Evolutionary conservation across 1,284 basidiomycete genomes (phyloP), one percentile per base, ranked within the genome.

Genomic region (Ceratobasidium sp.): DNA sequence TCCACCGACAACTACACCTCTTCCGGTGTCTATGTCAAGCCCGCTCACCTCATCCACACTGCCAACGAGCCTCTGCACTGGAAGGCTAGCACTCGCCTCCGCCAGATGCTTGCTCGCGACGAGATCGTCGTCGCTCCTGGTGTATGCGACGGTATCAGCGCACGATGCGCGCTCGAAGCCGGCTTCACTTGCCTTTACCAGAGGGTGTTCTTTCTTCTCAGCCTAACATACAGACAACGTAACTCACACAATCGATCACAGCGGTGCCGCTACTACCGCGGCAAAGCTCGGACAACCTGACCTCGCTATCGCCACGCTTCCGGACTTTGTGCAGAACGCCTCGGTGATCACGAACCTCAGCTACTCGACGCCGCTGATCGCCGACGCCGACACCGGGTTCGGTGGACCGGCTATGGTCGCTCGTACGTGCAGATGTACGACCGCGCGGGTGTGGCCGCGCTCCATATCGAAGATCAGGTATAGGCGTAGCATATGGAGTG

Each of bases 391-490:
- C n/a, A n/a, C n/a, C n/a, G n/a, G n/a, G n/a, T n/a, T n/a, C n/a
- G n/a, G n/a, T n/a, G n/a, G n/a, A n/a, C n/a, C n/a, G n/a, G n/a
- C n/a, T n/a, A n/a, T n/a, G n/a, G n/a, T n/a, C n/a, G n/a, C n/a
- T n/a, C n/a, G n/a, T n/a, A n/a, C n/a, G n/a, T n/a, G n/a, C n/a
- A n/a, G n/a, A n/a, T n/a, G n/a, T n/a, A n/a, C n/a, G n/a, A n/a
- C n/a, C n/a, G n/a, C n/a, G n/a, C n/a, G n/a, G n/a, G n/a, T n/a
- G n/a, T n/a, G n/a, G n/a, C n/a, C n/a, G n/a, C n/a, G n/a, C n/a
- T n/a, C n/a, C n/a, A n/a, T n/a, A n/a, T n/a, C n/a, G n/a, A n/a
- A 74, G 92, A 93, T 78, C 92, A 93, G 80, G 90, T 92, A 2
- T 87, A 46, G 36, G 9, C 23, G 16, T 77, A 14, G 57, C 8